phyloP scores from a whole-genome alignment of 345 rosid species.

The Kernera saxatilis region DNA sequence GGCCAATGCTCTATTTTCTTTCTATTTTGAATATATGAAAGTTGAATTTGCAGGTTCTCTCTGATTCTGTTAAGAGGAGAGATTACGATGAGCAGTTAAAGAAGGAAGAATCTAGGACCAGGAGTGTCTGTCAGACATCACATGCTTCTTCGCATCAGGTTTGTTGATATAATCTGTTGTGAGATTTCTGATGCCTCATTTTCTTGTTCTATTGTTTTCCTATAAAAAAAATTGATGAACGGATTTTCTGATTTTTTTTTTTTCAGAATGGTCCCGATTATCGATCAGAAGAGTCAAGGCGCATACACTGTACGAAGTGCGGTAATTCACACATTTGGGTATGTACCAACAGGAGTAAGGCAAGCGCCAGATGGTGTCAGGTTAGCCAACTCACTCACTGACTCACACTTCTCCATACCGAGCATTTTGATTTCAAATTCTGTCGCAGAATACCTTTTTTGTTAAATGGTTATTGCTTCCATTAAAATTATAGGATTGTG shows the following conservation, averaged over 20 bases:
- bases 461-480: conserved; percentile 1
- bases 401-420: background rate
- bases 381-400: conserved; percentile 31
- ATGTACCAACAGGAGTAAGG: conserved; percentile 78
- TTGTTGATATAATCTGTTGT: conserved; percentile 1
- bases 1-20: background rate
- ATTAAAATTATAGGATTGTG: conserved; percentile 58
- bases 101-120: conserved; percentile 72
- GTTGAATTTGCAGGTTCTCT: conserved; percentile 57
- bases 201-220: background rate
- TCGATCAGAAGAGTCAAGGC: conserved; percentile 87
- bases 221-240: background rate
- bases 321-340: conserved; percentile 92
- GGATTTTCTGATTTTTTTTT: background rate
- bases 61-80: conserved; percentile 75
- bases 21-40: background rate
- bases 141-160: conserved; percentile 63
- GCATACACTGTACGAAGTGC: conserved; percentile 94
- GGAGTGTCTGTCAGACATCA: conserved; percentile 54
- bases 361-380: conserved; percentile 99
- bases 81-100: conserved; percentile 89
- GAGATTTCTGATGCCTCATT: background rate
- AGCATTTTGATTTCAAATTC: background rate
- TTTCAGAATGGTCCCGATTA: conserved; percentile 56
- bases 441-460: background rate